A percentile compares a stretch with the other conserved stretches of the same genome.
These are phyloP conservation scores for Penicillium cataractarum DNA, from an alignment of 495 filamentous ascomycete species.

Conservation along the genomic window DNA sequence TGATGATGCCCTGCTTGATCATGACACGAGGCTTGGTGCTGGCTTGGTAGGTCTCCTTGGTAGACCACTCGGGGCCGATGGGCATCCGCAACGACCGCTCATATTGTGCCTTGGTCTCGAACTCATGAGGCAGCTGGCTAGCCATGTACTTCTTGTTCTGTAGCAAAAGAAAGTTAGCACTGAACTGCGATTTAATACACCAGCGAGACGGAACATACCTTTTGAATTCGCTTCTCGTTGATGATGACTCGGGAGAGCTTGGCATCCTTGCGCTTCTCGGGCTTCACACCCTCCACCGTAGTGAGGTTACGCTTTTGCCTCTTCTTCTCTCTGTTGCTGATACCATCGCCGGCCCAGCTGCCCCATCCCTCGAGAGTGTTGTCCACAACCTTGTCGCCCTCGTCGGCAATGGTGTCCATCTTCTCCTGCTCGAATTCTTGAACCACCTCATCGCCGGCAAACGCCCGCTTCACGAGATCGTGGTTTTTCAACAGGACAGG, in stretches of 20 bases:
- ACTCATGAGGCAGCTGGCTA: slow-evolving; percentile 78
- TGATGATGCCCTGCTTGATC: slow-evolving; percentile 90
- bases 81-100: slow-evolving; percentile 85
- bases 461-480: slow-evolving; percentile 80
- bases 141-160: slow-evolving; percentile 90
- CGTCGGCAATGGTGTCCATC: slow-evolving; percentile 67
- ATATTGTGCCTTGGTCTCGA: slow-evolving; percentile 85
- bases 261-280: slow-evolving; percentile 77
- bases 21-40: slow-evolving; percentile 89
- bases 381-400: slow-evolving; percentile 84
- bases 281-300: slow-evolving; percentile 75
- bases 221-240: slow-evolving; percentile 87
- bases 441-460: slow-evolving; percentile 88
- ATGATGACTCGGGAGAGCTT: slow-evolving; percentile 85
- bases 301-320: slow-evolving; percentile 64
- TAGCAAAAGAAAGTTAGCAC: slow-evolving; percentile 33
- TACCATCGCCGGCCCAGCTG: slow-evolving; percentile 80
- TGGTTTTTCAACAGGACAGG: slow-evolving; percentile 75
- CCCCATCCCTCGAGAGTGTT: slow-evolving; percentile 93
- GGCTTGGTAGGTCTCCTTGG: slow-evolving; percentile 89
- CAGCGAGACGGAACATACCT: slow-evolving; percentile 58
- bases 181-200: background rate
- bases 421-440: slow-evolving; percentile 84
- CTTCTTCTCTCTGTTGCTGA: slow-evolving; percentile 67
- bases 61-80: slow-evolving; percentile 91